Evolutionary conservation across 2,329 filamentous ascomycete species (phyloP).

Genomic region (Talaromyces sp.): DNA sequence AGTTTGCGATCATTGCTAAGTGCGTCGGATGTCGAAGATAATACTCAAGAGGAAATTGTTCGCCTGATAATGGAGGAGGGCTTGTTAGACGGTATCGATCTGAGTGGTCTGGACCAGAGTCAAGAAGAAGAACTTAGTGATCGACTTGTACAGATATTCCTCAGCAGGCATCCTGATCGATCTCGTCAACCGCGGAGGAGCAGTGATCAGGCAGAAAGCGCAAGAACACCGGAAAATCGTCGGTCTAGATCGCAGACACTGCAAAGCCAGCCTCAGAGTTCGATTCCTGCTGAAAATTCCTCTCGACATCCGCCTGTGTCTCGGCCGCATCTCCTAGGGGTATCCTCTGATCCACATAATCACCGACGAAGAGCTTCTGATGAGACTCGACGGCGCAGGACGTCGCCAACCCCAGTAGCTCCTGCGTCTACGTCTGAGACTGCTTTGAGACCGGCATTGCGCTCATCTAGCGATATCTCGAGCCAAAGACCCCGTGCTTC

Average conservation of each 20-base stretch:
- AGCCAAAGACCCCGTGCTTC: slow-evolving; percentile 30
- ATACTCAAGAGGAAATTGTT: slow-evolving; percentile 79
- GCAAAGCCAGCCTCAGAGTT: slow-evolving; percentile 24
- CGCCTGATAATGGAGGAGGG: slow-evolving; percentile 86
- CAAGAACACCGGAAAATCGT: slow-evolving; percentile 23
- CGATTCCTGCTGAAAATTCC: slow-evolving; percentile 21
- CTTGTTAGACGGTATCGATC: slow-evolving; percentile 78
- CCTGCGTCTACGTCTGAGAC: slow-evolving; percentile 36
- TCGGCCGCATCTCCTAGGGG: slow-evolving; percentile 34
- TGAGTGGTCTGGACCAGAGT: slow-evolving; percentile 77
- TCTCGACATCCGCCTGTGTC: slow-evolving; percentile 29
- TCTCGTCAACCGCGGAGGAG: slow-evolving; percentile 30
- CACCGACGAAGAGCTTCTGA: slow-evolving; percentile 40
- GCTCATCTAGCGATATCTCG: slow-evolving; percentile 38
- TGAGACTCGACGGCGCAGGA: slow-evolving; percentile 28
- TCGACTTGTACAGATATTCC: slow-evolving; percentile 83
- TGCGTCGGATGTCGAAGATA: slow-evolving; percentile 67
- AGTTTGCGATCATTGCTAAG: slow-evolving; percentile 83
- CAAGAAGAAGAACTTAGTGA: slow-evolving; percentile 89
- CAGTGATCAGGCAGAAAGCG: slow-evolving; percentile 34
- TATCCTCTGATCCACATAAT: slow-evolving; percentile 23
- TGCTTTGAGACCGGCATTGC: slow-evolving; percentile 30
- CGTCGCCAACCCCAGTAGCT: slow-evolving; percentile 33
- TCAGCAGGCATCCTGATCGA: slow-evolving; percentile 63
- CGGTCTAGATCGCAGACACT: slow-evolving; percentile 32